Conservation (phyloP, 2,329 filamentous ascomycete species). For the Plenodomus lindquistii region DNA sequence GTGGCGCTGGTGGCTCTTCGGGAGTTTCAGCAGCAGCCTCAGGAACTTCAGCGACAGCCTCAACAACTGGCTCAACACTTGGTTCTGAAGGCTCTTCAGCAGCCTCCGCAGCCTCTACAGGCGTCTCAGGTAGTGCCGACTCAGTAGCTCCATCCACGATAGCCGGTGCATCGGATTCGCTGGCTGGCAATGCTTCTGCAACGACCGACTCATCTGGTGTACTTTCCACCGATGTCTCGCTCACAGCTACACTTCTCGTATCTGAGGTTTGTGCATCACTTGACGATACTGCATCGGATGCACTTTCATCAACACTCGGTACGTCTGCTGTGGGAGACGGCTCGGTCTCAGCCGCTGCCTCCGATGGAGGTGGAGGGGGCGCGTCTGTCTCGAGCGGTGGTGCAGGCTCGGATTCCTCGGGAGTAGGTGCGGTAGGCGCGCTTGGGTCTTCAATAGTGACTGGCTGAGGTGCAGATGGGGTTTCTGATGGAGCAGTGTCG, state of each 20-base stretch:
- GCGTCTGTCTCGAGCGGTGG: not conserved
- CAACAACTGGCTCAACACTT: too few species aligned
- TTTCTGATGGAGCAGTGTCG: not conserved
- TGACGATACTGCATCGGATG: not conserved
- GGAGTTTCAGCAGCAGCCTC: too few species aligned
- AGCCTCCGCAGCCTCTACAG: not conserved
- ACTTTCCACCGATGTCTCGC: not conserved
- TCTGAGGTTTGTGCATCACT: not conserved
- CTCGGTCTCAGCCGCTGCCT: slow-evolving; percentile 1
- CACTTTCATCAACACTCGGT: not conserved
- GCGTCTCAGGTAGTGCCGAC: not conserved
- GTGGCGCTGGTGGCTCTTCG: not conserved
- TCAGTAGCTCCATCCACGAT: not conserved
- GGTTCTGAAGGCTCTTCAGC: too few species aligned
- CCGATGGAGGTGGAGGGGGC: slow-evolving; percentile 2
- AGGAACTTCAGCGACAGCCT: slow-evolving; percentile 1
- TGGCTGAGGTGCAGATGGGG: too few species aligned
- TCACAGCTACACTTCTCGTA: not conserved
- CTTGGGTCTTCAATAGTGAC: not conserved
- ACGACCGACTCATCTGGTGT: not conserved
- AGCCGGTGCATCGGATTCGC: not conserved
- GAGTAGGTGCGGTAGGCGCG: not conserved
- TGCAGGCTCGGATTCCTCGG: not conserved
- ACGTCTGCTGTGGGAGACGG: not conserved
- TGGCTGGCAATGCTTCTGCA: not conserved